Conservation (phyloP, 345 rosid species). For the Theobroma cacao region DNA sequence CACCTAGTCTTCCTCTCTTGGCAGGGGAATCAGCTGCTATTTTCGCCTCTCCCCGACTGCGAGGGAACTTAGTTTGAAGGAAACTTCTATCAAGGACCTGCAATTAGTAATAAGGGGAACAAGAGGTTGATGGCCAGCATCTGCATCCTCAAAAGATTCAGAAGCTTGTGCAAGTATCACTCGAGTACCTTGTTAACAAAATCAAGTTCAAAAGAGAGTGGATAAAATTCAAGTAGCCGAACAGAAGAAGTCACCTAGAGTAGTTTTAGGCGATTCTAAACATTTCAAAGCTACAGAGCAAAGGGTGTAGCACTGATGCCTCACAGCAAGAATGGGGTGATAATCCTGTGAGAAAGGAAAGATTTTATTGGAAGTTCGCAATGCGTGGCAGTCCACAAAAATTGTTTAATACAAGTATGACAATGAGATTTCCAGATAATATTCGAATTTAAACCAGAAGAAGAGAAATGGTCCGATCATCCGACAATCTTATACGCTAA, state of each 20-base stretch:
- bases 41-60: neutral
- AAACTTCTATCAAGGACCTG: neutral
- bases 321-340: neutral
- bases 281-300: neutral
- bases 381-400: neutral
- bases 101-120: too few relatives aligned
- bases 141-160: too few relatives aligned
- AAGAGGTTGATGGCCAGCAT: too few relatives aligned
- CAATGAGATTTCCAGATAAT: neutral
- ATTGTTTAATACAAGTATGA: neutral
- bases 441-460: neutral
- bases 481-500: too few relatives aligned
- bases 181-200: neutral
- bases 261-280: neutral
- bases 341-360: neutral
- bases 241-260: neutral
- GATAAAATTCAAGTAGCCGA: neutral
- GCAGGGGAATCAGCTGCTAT: neutral
- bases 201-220: neutral
- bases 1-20: neutral
- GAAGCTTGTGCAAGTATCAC: neutral
- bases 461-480: neutral
- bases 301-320: neutral
- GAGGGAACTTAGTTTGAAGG: neutral
- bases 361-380: neutral